Base-by-base conservation (phyloP, 495 filamentous ascomycete genomes). In the Neurospora sublineolata region DNA sequence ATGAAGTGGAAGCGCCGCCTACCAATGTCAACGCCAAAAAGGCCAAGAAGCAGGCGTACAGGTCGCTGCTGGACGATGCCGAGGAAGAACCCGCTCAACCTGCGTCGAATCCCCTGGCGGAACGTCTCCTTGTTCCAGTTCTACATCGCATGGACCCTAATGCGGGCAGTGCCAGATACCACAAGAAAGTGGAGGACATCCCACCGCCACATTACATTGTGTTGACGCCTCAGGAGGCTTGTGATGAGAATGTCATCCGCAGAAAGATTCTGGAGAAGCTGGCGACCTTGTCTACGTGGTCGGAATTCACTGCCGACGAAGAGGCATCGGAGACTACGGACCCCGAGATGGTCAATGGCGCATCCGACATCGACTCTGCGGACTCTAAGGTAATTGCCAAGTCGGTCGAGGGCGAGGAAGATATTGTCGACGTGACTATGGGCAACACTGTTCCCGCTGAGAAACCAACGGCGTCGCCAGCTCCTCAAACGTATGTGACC, bases 351-450 rank as follows among this genome's bases (percentile, higher is more conserved):
- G 86, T 94, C 37, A 83, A 92, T 8, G 89, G 86, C 36, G 86
- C 89, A 40, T 93, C 93, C 27, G 93, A 95, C 78, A 88, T 86
- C 2, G 87, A 91, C 71, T 92, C 88, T 16, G 84, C 89, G 3
- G 92, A 91, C 73, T 86, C 87, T 8, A 89, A 89, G 74, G 84
- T 97, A 67, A 86, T 91, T 73, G 89, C 91, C 27, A 83, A 82
- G 69, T 97, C 93, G 9, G 88, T 97, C 12, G 90, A 94, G 73
- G 93, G 92, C 6, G 94, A 97, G 79, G 94, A 97, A 73, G 93
- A 92, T 68, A 88, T 97, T 73, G 93, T 98, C 4, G 91, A 97
- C 77, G 89, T 99, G 30, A 92, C 91, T 1, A 94, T 96, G 92
- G 86, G 86, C 12, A 91, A 94, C 73, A 83, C 81, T 9, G 75